These are phyloP conservation scores for Phytophthora tentaculata DNA, from an alignment of 352 stramenopile genomes.

Conservation along the genomic window DNA sequence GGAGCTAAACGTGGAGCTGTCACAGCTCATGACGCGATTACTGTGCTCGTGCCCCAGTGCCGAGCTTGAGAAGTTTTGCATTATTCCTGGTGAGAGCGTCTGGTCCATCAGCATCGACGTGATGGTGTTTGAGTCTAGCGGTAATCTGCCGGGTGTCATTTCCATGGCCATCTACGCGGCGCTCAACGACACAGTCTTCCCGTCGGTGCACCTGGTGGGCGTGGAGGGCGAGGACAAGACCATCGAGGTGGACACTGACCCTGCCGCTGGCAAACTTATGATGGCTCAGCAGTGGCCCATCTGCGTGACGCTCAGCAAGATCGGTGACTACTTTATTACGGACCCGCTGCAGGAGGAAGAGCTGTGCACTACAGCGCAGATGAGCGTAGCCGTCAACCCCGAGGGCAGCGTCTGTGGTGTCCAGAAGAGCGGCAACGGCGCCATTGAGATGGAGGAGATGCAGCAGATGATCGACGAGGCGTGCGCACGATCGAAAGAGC, in stretches of 20 bases:
- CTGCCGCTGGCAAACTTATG: conserved; percentile 63
- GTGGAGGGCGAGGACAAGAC: conserved; percentile 80
- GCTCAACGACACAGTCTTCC: conserved; percentile 81
- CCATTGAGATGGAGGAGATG: conserved; percentile 79
- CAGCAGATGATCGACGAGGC: conserved; percentile 83
- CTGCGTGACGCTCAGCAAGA: conserved; percentile 79
- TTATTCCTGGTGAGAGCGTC: conserved; percentile 76
- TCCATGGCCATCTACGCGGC: conserved; percentile 85
- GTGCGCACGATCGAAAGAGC: conserved; percentile 62
- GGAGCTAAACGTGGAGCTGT: conserved; percentile 82
- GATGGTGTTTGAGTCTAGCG: conserved; percentile 81
- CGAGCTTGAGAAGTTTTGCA: conserved; percentile 66
- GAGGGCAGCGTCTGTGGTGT: conserved; percentile 67
- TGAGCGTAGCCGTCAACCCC: conserved; percentile 75
- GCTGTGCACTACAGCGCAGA: conserved; percentile 74
- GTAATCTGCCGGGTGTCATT: conserved; percentile 78
- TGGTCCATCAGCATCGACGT: conserved; percentile 79
- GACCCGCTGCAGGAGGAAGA: conserved; percentile 81
- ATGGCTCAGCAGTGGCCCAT: conserved; percentile 65
- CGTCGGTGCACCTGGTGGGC: conserved; percentile 68
- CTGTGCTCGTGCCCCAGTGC: conserved; percentile 58
- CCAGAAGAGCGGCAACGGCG: conserved; percentile 75
- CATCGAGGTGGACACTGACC: conserved; percentile 80
- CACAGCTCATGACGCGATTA: conserved; percentile 77
- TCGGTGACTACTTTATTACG: conserved; percentile 71